Evolutionary conservation across 441 rosid genomes (phyloP).

Genomic region (Flueggea neowawraea): DNA sequence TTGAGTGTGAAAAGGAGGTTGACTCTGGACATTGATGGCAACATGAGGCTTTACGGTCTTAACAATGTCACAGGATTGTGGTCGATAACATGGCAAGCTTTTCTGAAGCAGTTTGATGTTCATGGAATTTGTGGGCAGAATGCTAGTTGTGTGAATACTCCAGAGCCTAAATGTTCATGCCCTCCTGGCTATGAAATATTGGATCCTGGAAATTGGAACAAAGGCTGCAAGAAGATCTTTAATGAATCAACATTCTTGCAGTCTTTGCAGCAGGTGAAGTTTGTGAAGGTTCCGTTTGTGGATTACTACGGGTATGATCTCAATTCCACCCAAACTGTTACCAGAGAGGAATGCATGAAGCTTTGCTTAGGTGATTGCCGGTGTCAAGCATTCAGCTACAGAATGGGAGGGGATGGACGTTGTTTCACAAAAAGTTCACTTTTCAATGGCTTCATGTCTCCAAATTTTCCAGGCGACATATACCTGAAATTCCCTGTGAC

Average conservation of each 20-base stretch:
- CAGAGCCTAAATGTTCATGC: conserved; percentile 44
- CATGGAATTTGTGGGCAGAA: conserved; percentile 51
- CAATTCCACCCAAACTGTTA: conserved; percentile 1
- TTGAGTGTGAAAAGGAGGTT: conserved; percentile 31
- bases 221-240: conserved; percentile 41
- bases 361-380: conserved; percentile 31
- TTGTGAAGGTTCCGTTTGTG: conserved; percentile 22
- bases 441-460: conserved; percentile 29
- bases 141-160: conserved; percentile 37
- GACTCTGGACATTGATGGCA: conserved; percentile 42
- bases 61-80: conserved; percentile 19
- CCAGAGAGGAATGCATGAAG: conserved; percentile 28
- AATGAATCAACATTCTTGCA: conserved; percentile 9
- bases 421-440: conserved; percentile 28
- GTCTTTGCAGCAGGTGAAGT: conserved; percentile 16
- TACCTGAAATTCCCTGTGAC: conserved; percentile 33
- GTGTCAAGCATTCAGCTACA: conserved; percentile 38
- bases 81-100: conserved; percentile 30
- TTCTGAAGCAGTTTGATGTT: conserved; percentile 21
- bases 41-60: conserved; percentile 43
- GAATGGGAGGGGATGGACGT: conserved; percentile 15
- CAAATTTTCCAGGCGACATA: conserved; percentile 23
- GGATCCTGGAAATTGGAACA: conserved; percentile 28
- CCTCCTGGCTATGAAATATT: conserved; percentile 34
- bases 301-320: conserved; percentile 41